These are phyloP conservation scores for Crotalaria pallida DNA, from an alignment of 306 rosid species.

Conservation along the genomic window DNA sequence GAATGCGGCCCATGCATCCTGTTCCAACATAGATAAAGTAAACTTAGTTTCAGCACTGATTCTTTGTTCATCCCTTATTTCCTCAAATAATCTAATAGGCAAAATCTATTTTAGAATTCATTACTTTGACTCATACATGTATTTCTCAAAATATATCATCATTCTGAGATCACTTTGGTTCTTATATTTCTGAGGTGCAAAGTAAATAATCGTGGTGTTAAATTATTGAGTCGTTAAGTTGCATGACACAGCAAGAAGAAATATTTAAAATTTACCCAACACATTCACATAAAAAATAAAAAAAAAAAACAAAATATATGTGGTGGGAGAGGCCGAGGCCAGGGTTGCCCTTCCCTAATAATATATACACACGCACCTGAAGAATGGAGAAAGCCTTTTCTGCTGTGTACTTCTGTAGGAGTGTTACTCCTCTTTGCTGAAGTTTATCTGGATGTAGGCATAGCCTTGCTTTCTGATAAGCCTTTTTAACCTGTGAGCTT, in stretches of 20 bases:
- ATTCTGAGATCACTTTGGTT: too few species aligned
- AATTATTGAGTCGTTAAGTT: too few species aligned
- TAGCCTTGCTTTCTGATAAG: constrained; percentile 85
- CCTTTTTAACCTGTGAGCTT: constrained; percentile 69
- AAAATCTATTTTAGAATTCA: neutral
- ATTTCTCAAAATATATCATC: too few species aligned
- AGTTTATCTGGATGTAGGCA: constrained; percentile 92
- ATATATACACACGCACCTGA: too few species aligned
- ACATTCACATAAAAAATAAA: constrained; percentile 3
- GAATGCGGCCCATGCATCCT: constrained; percentile 91
- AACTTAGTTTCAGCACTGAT: neutral
- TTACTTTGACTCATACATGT: too few species aligned
- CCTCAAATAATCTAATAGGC: neutral
- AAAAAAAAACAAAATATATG: too few species aligned
- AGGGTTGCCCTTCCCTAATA: too few species aligned
- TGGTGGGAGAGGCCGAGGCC: too few species aligned
- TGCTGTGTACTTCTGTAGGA: constrained; percentile 63
- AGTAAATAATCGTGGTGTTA: too few species aligned
- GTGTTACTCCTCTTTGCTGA: constrained; percentile 87
- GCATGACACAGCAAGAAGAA: too few species aligned
- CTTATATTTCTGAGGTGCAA: too few species aligned
- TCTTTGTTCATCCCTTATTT: neutral
- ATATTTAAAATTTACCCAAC: too few species aligned
- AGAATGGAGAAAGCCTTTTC: constrained; percentile 73
- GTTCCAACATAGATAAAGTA: constrained; percentile 11